Percentiles rank a stretch among this genome's conserved stretches.
These are phyloP conservation scores for Aspergillus fijiensis DNA, from an alignment of 2,329 filamentous ascomycete species.

Conservation along the genomic window DNA sequence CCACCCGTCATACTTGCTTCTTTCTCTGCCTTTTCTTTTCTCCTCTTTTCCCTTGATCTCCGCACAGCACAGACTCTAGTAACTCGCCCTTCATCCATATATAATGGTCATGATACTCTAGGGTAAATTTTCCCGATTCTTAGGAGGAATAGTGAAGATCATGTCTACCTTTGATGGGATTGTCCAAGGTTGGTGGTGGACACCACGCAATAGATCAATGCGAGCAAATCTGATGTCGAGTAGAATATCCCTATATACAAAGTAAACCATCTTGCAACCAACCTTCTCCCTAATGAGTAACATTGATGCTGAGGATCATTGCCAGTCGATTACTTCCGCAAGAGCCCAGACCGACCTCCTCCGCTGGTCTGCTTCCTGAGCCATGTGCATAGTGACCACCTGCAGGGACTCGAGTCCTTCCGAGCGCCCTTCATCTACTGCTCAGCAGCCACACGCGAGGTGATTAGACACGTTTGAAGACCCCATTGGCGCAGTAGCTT, in stretches of 20 bases:
- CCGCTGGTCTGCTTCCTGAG: conserved; percentile 85
- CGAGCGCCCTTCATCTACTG: conserved; percentile 86
- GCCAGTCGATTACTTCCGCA: conserved; percentile 78
- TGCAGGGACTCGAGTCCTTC: conserved; percentile 74
- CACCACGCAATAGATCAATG: background rate
- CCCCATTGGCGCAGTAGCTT: background rate
- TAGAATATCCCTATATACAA: conserved; percentile 76
- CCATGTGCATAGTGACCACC: conserved; percentile 89
- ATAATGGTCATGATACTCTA: background rate
- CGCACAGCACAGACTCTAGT: background rate
- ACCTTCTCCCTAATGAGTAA: conserved; percentile 12
- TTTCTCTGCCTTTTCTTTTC: background rate
- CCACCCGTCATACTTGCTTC: background rate
- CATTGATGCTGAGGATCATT: background rate
- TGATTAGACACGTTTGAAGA: conserved; percentile 20
- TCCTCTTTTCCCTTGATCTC: background rate
- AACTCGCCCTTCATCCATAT: background rate
- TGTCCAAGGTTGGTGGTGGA: conserved; percentile 41
- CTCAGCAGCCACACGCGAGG: conserved; percentile 76
- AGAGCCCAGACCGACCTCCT: conserved; percentile 52
- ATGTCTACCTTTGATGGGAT: conserved; percentile 80
- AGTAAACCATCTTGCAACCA: conserved; percentile 46
- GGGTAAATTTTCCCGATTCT: too few species aligned
- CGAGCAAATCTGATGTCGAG: conserved; percentile 14
- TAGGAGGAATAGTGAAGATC: background rate